phyloP scores from a whole-genome alignment of 2,329 filamentous ascomycete species.

The Boeremia exigua region DNA sequence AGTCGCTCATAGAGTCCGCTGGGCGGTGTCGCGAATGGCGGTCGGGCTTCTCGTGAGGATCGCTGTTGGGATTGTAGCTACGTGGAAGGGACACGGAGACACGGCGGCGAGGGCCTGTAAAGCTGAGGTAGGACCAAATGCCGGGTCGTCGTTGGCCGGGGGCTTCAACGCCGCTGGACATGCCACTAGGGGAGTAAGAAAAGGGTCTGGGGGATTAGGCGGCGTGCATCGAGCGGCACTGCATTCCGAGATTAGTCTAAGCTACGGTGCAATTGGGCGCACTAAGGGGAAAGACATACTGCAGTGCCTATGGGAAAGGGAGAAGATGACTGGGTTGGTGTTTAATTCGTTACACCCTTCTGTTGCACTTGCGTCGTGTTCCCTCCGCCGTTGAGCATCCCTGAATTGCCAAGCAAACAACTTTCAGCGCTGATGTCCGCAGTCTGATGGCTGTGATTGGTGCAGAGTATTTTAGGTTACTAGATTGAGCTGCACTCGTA shows the following conservation, averaged over 20 bases:
- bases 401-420: constrained; percentile 26
- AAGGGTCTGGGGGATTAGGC: constrained; percentile 30
- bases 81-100: constrained; percentile 59
- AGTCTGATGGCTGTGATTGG: constrained; percentile 10
- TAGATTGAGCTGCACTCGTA: constrained; percentile 12
- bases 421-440: constrained; percentile 15
- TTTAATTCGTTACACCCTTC: constrained; percentile 23
- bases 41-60: constrained; percentile 57
- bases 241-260: constrained; percentile 20
- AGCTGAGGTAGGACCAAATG: constrained; percentile 62
- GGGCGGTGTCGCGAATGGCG: constrained; percentile 48
- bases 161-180: constrained; percentile 63
- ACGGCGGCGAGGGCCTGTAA: constrained; percentile 57
- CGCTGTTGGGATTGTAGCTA: constrained; percentile 41
- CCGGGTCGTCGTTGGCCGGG: constrained; percentile 53
- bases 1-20: constrained; percentile 51
- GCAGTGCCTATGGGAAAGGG: constrained; percentile 11
- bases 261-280: constrained; percentile 11
- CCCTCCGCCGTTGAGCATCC: constrained; percentile 26
- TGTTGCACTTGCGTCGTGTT: constrained; percentile 28
- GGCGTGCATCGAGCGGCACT: constrained; percentile 28
- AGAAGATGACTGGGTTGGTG: constrained; percentile 8
- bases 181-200: constrained; percentile 45
- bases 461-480: constrained; percentile 1
- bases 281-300: constrained; percentile 17